Evolutionary conservation across 805 yeast species (phyloP), one percentile per base, ranked within the genome.

Genomic region (Starmerella ratchasimensis): DNA sequence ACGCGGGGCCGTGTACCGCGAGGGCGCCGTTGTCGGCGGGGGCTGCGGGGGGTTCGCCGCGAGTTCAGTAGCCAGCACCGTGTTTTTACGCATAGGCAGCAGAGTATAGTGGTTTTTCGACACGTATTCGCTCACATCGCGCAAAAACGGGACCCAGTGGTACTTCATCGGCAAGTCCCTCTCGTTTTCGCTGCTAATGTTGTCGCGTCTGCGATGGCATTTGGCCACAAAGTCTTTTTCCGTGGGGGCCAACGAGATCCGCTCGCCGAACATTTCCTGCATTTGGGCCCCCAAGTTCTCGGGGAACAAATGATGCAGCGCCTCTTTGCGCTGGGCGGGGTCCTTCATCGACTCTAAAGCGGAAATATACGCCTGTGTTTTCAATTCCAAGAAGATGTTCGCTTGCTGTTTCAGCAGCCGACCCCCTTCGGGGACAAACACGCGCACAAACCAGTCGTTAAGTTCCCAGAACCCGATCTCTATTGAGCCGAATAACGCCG

Each of bases 341-440:
- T 67, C 68, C 9, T 37, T 31, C 3, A 41, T 33, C 13, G 40
- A 28, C 10, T 78, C 81, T 42, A 86, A 58, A 0, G 93, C 94
- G 1, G 95, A 77, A 16, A 90, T 84, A 53, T 74, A 90, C 0
- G 95, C 94, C 58, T 90, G 98, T 0, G 98, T 90, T 56, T 90
- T 90, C 54, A 90, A 67, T 48, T 90, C 96, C 28, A 90, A 63
- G 48, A 68, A 83, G 35, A 90, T 59, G 10, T 72, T 73, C 0
- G 90, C 84, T 49, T 82, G 95, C 8, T 80, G 72, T 55, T 84
- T 84, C 41, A 83, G 61, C 29, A 90, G 62, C 48, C 76, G 71
- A 4, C 83, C 65, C 10, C 34, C 36, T 13, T 59, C 74, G 0
- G 94, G 93, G 50, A 94, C 84, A 54, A 90, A 86, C 1, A 84